These are phyloP conservation scores for Neofusicoccum umdonicola DNA, from an alignment of 2,329 filamentous ascomycete species.

Conservation along the genomic window DNA sequence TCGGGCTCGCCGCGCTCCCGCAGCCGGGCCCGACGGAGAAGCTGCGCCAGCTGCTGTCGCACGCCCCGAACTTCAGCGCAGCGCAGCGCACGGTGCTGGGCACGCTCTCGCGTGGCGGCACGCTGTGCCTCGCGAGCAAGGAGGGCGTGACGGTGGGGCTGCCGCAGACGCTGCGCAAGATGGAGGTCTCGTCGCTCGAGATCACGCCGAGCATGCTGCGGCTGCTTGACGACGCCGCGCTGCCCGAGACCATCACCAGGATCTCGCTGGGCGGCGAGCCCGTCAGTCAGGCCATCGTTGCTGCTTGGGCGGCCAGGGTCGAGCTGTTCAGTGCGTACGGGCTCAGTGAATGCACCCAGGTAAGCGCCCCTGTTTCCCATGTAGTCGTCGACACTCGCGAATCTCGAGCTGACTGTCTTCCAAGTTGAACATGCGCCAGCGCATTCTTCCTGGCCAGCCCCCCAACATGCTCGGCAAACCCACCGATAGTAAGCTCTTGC, in stretches of 20 bases:
- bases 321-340: constrained; percentile 41
- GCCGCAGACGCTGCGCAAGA: constrained; percentile 37
- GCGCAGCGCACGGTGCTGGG: constrained; percentile 21
- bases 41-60: background rate
- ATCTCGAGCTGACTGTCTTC: too few species aligned
- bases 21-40: background rate
- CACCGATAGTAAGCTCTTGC: too few species aligned
- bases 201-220: constrained; percentile 44
- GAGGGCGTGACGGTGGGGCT: constrained; percentile 26
- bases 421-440: background rate
- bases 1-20: background rate
- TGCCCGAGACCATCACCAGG: constrained; percentile 25
- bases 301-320: constrained; percentile 35
- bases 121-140: constrained; percentile 57
- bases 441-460: background rate
- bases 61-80: background rate
- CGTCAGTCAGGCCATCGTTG: constrained; percentile 36
- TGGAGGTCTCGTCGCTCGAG: constrained; percentile 41
- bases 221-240: constrained; percentile 28
- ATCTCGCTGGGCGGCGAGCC: constrained; percentile 33
- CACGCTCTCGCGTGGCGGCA: constrained; percentile 41
- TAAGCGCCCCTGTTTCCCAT: background rate
- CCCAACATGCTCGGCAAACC: background rate
- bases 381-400: too few species aligned
- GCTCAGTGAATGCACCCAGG: constrained; percentile 33